These are phyloP conservation scores for Podospora didyma DNA, from an alignment of 495 filamentous ascomycete genomes.

Conservation along the genomic window DNA sequence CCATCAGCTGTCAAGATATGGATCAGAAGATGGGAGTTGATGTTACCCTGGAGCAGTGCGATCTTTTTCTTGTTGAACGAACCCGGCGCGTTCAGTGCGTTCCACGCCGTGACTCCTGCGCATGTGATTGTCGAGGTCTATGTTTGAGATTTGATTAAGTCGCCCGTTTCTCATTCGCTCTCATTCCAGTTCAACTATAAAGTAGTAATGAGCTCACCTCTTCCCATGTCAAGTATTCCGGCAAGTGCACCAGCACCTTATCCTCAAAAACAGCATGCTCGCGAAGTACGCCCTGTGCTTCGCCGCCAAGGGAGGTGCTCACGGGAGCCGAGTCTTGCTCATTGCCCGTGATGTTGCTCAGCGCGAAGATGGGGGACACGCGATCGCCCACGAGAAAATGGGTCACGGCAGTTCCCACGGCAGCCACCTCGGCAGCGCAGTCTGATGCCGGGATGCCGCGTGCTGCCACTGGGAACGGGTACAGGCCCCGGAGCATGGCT, in stretches of 20 bases:
- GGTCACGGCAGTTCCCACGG: conserved; percentile 32
- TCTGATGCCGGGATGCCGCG: conserved; percentile 32
- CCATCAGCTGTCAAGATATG: no score
- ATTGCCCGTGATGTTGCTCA: conserved; percentile 14
- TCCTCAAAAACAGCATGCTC: conserved; percentile 28
- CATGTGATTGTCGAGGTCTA: conserved; percentile 11
- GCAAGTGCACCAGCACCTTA: conserved; percentile 21
- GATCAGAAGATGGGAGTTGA: no score
- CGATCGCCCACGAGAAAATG: conserved; percentile 30
- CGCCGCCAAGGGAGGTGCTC: conserved; percentile 11
- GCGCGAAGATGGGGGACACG: conserved; percentile 19
- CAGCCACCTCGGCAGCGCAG: conserved; percentile 40
- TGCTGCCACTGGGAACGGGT: conserved; percentile 17
- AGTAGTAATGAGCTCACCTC: no score
- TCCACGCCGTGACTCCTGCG: conserved; percentile 14
- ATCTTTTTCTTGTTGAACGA: neutral
- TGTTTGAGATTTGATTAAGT: neutral
- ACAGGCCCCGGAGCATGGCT: conserved; percentile 29
- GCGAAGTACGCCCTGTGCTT: conserved; percentile 25
- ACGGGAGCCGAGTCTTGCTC: neutral
- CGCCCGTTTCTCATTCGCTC: no score
- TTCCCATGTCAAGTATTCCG: conserved; percentile 18
- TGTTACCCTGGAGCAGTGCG: conserved; percentile 7
- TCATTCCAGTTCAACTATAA: no score
- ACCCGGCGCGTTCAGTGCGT: conserved; percentile 1